Conservation (phyloP, 148 eudicot species). For the Fallopia convolvulus region DNA sequence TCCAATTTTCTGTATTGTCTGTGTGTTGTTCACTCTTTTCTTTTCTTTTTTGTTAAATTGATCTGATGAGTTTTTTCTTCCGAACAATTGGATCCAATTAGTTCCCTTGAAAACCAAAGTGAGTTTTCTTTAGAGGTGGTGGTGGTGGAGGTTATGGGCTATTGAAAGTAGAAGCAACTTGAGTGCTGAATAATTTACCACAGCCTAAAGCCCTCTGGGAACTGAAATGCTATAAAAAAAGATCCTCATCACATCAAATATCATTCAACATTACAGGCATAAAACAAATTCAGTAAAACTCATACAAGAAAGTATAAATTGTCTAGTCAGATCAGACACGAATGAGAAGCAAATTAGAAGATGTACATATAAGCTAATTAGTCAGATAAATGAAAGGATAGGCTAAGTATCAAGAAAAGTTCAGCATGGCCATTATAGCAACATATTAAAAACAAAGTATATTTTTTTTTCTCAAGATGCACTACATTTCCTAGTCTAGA, state of each 20-base stretch:
- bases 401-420: not conserved
- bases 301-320: not conserved
- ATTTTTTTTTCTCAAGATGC: not conserved
- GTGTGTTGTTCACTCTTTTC: too few relatives aligned
- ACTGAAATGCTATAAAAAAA: conserved; percentile 21
- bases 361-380: not conserved
- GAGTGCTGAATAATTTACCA: conserved; percentile 66
- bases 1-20: too few relatives aligned
- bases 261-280: not conserved
- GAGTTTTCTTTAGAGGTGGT: too few relatives aligned
- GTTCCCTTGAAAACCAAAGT: too few relatives aligned
- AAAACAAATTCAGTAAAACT: not conserved
- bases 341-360: not conserved
- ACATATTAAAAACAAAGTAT: not conserved
- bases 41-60: too few relatives aligned
- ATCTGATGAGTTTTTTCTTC: conserved; percentile 3
- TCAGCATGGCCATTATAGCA: not conserved
- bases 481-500: not conserved
- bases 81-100: too few relatives aligned
- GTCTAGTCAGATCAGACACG: not conserved
- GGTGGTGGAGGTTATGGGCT: conserved; percentile 81
- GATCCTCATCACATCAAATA: not conserved
- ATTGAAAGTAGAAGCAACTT: conserved; percentile 61
- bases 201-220: conserved; percentile 30
- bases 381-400: not conserved